phyloP scores from a whole-genome alignment of 108 stramenopile genomes.

The Mediolabrus comicus region DNA sequence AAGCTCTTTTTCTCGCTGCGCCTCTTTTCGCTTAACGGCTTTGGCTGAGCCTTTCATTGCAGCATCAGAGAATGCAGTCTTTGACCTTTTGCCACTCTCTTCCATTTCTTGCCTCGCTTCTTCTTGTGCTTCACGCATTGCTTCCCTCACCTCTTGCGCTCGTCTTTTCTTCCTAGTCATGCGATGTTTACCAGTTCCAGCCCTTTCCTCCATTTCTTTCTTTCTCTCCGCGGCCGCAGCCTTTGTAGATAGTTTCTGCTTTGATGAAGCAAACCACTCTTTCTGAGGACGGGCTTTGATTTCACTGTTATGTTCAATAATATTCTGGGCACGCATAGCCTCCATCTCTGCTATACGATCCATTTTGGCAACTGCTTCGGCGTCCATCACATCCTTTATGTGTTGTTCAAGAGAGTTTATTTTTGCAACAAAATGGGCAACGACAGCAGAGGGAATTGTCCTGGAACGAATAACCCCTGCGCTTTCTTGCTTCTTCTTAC shows the following conservation, averaged over 20 bases:
- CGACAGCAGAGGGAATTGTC: conserved; percentile 75
- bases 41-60: conserved; percentile 57
- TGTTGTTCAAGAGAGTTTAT: conserved; percentile 77
- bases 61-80: conserved; percentile 36
- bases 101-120: conserved; percentile 40
- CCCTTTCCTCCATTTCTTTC: conserved; percentile 69
- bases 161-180: conserved; percentile 90
- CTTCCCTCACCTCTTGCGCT: conserved; percentile 64
- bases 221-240: conserved; percentile 65
- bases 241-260: conserved; percentile 61
- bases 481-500: conserved; percentile 19
- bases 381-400: conserved; percentile 77
- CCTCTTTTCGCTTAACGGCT: conserved; percentile 45
- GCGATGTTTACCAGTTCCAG: conserved; percentile 78
- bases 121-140: conserved; percentile 38
- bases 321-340: conserved; percentile 73
- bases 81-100: conserved; percentile 50
- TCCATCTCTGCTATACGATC: conserved; percentile 91
- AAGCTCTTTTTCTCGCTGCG: conserved; percentile 38
- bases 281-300: conserved; percentile 73
- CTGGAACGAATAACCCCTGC: conserved; percentile 75
- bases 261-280: conserved; percentile 83
- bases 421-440: conserved; percentile 83
- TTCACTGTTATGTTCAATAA: conserved; percentile 76
- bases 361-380: conserved; percentile 84